Conservation (phyloP, 176 grass and related monocot genomes). For the Carex pumila region DNA sequence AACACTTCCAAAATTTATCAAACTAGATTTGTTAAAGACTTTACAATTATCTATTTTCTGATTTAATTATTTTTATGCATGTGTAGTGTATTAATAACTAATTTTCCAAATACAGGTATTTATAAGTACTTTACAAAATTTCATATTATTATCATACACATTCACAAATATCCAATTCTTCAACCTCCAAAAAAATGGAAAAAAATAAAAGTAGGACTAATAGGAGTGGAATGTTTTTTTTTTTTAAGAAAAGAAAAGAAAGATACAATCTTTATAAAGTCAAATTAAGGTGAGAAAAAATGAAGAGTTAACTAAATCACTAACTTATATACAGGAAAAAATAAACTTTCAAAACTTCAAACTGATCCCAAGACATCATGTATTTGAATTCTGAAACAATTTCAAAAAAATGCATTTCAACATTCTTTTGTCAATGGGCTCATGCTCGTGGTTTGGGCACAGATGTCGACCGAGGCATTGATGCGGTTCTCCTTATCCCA, state of each 20-base stretch:
- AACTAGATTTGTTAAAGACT: too few species aligned
- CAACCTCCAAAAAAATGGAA: neutral
- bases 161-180: neutral
- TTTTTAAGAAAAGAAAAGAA: neutral
- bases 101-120: too few species aligned
- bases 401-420: neutral
- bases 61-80: too few species aligned
- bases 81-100: too few species aligned
- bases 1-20: too few species aligned
- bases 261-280: neutral
- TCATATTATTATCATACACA: too few species aligned
- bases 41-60: too few species aligned
- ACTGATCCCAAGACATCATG: neutral
- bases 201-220: neutral
- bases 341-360: neutral
- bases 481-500: neutral
- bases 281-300: neutral
- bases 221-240: neutral
- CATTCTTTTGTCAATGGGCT: neutral
- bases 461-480: constrained; percentile 3
- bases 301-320: neutral
- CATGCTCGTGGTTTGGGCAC: neutral
- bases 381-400: neutral
- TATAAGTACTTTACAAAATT: too few species aligned
- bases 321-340: neutral